Conservation (phyloP, 106 monocot genomes). For the Amphibolis antarctica region DNA sequence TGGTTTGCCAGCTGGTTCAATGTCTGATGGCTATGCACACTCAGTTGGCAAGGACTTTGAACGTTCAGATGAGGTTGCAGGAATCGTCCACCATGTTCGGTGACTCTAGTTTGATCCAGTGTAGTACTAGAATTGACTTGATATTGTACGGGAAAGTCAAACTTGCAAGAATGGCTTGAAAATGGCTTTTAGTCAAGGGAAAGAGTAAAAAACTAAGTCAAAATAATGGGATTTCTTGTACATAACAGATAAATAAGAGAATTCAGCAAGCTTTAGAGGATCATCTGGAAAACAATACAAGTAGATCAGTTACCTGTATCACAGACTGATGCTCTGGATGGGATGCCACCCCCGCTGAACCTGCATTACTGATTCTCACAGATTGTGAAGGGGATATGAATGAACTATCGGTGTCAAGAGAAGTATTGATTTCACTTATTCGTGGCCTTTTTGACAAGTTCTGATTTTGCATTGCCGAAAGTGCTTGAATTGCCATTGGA, state of each 20-base stretch:
- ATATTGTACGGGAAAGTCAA: not conserved
- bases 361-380: conserved; percentile 4
- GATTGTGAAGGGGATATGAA: conserved; percentile 9
- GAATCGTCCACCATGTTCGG: conserved; percentile 1
- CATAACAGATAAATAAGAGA: no score
- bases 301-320: not conserved
- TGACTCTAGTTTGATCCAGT: not conserved
- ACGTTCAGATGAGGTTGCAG: conserved; percentile 3
- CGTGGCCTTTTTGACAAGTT: not conserved
- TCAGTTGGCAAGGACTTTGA: conserved; percentile 1
- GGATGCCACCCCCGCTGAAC: conserved; percentile 7
- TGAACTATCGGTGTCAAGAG: not conserved
- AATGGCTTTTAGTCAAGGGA: not conserved
- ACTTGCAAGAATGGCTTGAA: not conserved
- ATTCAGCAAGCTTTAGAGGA: not conserved
- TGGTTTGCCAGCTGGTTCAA: not conserved
- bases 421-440: not conserved
- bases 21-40: conserved; percentile 12
- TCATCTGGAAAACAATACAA: not conserved
- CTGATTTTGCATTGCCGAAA: conserved; percentile 5
- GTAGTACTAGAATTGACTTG: not conserved
- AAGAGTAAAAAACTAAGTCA: not conserved
- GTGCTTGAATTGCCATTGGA: conserved; percentile 9
- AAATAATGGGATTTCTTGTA: not conserved
- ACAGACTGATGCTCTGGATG: conserved; percentile 9